These are phyloP conservation scores for Podila horticola DNA, from an alignment of 192 early-diverging fungal species.

Conservation along the genomic window DNA sequence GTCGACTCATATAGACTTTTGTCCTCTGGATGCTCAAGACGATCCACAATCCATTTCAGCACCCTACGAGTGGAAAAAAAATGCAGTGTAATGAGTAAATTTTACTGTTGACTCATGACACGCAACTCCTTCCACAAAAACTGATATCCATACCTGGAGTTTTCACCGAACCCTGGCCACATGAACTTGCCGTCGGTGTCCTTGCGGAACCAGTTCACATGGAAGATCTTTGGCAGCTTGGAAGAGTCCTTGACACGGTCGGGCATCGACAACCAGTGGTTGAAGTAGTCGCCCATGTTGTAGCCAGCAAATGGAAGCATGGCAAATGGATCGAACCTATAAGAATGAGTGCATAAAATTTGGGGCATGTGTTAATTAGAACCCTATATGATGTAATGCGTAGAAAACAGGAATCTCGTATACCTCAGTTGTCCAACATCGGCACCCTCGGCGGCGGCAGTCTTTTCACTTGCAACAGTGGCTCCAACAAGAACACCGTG, in stretches of 20 bases:
- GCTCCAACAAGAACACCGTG: conserved; percentile 49
- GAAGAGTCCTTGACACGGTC: conserved; percentile 38
- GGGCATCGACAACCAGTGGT: conserved; percentile 49
- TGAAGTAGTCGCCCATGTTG: conserved; percentile 51
- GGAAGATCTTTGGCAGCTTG: conserved; percentile 41
- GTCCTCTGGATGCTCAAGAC: conserved; percentile 38
- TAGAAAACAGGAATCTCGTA: not conserved
- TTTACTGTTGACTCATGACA: not conserved
- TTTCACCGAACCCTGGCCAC: conserved; percentile 50
- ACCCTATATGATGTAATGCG: not conserved
- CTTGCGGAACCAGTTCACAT: conserved; percentile 53
- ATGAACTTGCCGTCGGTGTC: conserved; percentile 33
- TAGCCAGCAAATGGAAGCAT: conserved; percentile 52
- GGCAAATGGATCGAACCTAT: conserved; percentile 47
- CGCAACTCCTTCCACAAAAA: not conserved
- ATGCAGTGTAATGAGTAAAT: not conserved
- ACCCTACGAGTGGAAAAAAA: conserved; percentile 11
- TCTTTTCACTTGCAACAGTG: conserved; percentile 47
- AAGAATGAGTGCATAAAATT: not conserved
- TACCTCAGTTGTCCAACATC: conserved; percentile 46
- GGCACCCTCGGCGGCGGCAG: conserved; percentile 42
- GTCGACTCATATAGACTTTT: conserved; percentile 26
- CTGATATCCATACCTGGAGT: conserved; percentile 24
- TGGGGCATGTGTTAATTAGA: too few species aligned
- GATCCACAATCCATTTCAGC: conserved; percentile 48